Evolutionary conservation across 805 yeast genomes (phyloP), one percentile per base, ranked within the genome.

Genomic region (Tetrapisispora arboricola): DNA sequence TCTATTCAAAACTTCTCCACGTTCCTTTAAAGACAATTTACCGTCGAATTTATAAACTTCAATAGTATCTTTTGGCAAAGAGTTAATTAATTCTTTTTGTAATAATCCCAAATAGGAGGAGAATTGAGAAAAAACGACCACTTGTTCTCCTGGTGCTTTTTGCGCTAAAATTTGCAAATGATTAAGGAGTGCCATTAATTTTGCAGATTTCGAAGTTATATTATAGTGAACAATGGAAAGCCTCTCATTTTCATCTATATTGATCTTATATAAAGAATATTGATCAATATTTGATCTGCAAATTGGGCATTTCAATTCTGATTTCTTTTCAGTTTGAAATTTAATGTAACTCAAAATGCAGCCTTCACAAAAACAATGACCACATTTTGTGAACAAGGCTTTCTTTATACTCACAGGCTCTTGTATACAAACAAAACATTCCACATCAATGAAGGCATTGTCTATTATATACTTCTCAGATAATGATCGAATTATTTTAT

Each of bases 51-150:
- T 79, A 42, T 73, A 70, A 3, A 80, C 72, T 0, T 61, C 59
- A 3, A 47, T 43, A 6, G 36, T 37, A 8, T 50, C 44, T 6
- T 32, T 13, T 2, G 53, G 32, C 43, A 83, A 72, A 1, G 76
- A 78, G 6, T 65, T 61, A 3, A 59, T 60, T 3, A 88, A 58
- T 47, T 80, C 92, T 16, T 54, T 57, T 49, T 82, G 81, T 40
- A 88, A 74, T 9, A 85, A 64, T 57, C 86, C 95, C 44, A 88
- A 58, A 53, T 77, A 90, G 0, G 84, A 72, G 0, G 95, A 83
- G 52, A 88, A 88, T 51, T 90, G 96, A 2, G 96, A 86, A 54
- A 90, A 90, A 0, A 90, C 88, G 38, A 90, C 87, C 3, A 83
- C 76, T 51, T 83, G 86, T 43, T 79, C 84, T 13, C 76, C 77